These are phyloP conservation scores for Dactylellina parvicollis DNA, from an alignment of 2,329 filamentous ascomycete genomes.

Conservation along the genomic window DNA sequence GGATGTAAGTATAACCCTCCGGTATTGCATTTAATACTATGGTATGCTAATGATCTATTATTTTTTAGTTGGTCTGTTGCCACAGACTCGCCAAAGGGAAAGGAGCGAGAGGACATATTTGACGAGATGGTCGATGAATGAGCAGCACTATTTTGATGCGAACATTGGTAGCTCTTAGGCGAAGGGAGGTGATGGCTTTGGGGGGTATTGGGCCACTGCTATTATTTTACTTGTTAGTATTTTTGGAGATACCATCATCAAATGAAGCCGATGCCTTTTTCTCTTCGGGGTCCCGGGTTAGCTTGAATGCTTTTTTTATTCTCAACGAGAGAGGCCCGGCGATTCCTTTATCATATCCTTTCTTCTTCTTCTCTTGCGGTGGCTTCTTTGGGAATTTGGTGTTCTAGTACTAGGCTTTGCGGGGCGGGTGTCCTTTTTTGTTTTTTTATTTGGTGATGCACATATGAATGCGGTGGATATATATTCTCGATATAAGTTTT, in stretches of 20 bases:
- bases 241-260: neutral
- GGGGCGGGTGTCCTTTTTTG: neutral
- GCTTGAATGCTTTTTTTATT: conserved; percentile 9
- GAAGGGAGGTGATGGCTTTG: too few relatives aligned
- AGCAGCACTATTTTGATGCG: neutral
- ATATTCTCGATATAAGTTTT: too few relatives aligned
- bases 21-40: neutral
- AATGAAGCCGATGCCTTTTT: neutral
- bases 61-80: conserved; percentile 39
- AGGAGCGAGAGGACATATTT: conserved; percentile 41
- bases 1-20: conserved; percentile 74
- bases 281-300: too few relatives aligned
- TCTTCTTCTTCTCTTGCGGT: too few relatives aligned
- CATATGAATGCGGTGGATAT: neutral
- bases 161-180: neutral
- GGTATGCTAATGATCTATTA: neutral
- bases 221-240: neutral
- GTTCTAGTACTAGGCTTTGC: neutral
- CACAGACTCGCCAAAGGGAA: conserved; percentile 36
- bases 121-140: conserved; percentile 49
- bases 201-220: neutral
- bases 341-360: too few relatives aligned
- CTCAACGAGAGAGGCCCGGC: too few relatives aligned
- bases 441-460: neutral
- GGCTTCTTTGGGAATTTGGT: conserved; percentile 4